These are phyloP conservation scores for Ogataea hybrid DNA, from an alignment of 1,139 yeast genomes.

Conservation along the genomic window DNA sequence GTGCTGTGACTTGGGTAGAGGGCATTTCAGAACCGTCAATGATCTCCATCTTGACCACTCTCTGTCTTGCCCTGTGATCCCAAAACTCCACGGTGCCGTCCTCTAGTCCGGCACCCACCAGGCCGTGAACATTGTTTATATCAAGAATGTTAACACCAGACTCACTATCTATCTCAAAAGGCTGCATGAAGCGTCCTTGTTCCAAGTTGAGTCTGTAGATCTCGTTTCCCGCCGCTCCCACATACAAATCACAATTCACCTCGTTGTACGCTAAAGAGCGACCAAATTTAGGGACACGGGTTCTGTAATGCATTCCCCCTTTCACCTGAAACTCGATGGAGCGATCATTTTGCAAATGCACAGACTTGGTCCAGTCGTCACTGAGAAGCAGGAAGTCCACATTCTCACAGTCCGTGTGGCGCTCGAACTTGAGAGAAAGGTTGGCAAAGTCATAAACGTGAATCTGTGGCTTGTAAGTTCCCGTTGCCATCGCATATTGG, in stretches of 20 bases:
- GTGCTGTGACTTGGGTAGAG: slow-evolving; percentile 50
- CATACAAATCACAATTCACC: slow-evolving; percentile 75
- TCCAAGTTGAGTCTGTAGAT: slow-evolving; percentile 86
- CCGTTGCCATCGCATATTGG: slow-evolving; percentile 95
- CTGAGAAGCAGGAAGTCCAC: slow-evolving; percentile 84
- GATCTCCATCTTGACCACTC: slow-evolving; percentile 69
- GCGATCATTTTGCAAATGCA: slow-evolving; percentile 91
- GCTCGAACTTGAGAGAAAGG: slow-evolving; percentile 84
- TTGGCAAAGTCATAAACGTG: slow-evolving; percentile 94
- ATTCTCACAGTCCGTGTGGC: slow-evolving; percentile 96
- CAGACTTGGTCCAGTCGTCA: slow-evolving; percentile 96
- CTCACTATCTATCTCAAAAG: slow-evolving; percentile 66
- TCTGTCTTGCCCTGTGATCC: slow-evolving; percentile 91
- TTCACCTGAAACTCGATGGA: slow-evolving; percentile 90
- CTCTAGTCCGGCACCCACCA: slow-evolving; percentile 80
- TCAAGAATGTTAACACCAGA: slow-evolving; percentile 81
- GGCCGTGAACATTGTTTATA: slow-evolving; percentile 77
- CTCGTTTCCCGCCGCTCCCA: slow-evolving; percentile 88
- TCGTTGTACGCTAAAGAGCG: slow-evolving; percentile 77
- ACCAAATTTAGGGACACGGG: slow-evolving; percentile 94
- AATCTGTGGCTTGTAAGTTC: slow-evolving; percentile 96
- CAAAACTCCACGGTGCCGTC: slow-evolving; percentile 95
- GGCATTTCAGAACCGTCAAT: slow-evolving; percentile 36
- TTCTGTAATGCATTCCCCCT: slow-evolving; percentile 86
- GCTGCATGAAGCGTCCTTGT: slow-evolving; percentile 90